Conservation (phyloP, 352 stramenopile genomes). For the Pythium coloratum region DNA sequence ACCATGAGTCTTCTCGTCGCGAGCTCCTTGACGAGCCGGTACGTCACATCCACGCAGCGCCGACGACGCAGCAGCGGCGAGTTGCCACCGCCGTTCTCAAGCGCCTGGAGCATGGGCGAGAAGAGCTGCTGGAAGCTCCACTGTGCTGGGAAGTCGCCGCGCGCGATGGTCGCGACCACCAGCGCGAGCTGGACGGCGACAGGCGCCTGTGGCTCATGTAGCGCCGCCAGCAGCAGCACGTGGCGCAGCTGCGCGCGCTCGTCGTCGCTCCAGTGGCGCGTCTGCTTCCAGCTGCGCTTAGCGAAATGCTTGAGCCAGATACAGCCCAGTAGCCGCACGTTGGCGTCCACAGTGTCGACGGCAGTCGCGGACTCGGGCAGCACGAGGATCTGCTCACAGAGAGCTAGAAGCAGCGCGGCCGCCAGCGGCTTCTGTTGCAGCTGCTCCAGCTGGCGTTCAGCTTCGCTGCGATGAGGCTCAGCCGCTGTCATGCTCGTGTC, state of each 20-base stretch:
- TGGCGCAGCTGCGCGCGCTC: conserved; percentile 51
- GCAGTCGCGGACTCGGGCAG: conserved; percentile 32
- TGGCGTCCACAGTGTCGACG: conserved; percentile 34
- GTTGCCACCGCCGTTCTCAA: conserved; percentile 33
- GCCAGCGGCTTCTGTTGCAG: conserved; percentile 41
- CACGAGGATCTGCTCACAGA: conserved; percentile 53
- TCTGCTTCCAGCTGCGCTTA: conserved; percentile 48
- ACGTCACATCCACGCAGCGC: conserved; percentile 58
- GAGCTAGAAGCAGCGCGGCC: conserved; percentile 36
- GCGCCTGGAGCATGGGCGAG: conserved; percentile 46
- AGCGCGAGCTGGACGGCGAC: conserved; percentile 67
- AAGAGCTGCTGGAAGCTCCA: conserved; percentile 76
- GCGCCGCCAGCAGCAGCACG: conserved; percentile 59
- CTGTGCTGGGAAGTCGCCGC: conserved; percentile 68
- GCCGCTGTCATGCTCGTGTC: conserved; percentile 40
- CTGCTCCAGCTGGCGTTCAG: conserved; percentile 58
- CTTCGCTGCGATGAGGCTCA: conserved; percentile 40
- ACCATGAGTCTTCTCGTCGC: conserved; percentile 71
- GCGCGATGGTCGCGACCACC: conserved; percentile 64
- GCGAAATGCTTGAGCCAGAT: conserved; percentile 82
- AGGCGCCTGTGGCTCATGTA: conserved; percentile 59
- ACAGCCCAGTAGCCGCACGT: conserved; percentile 63
- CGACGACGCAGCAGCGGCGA: conserved; percentile 29
- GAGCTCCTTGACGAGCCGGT: conserved; percentile 81
- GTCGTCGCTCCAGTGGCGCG: conserved; percentile 31